A percentile compares a stretch with the other conserved stretches of the same genome.
Conservation (phyloP, 768 basidiomycete species). For the Lactifluus pinguis region DNA sequence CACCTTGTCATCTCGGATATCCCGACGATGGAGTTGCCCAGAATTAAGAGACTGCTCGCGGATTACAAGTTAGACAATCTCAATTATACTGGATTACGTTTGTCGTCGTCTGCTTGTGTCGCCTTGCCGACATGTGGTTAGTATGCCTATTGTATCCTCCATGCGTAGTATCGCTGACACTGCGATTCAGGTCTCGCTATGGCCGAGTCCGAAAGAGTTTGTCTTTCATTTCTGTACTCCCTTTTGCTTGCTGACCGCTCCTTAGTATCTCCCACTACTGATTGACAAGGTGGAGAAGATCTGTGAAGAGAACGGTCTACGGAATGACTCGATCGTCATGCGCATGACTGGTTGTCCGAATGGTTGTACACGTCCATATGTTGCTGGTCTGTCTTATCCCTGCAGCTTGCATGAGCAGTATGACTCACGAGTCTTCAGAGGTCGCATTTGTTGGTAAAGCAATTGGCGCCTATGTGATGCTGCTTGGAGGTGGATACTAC, state of each 20-base stretch:
- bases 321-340: constrained; percentile 96
- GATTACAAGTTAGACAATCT: constrained; percentile 90
- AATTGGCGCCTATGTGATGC: constrained; percentile 85
- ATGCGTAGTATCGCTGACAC: neutral
- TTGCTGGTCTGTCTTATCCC: constrained; percentile 50
- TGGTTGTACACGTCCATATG: constrained; percentile 87
- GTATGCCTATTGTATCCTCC: constrained; percentile 13
- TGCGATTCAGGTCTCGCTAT: constrained; percentile 49
- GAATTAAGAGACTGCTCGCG: constrained; percentile 69
- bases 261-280: constrained; percentile 77
- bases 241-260: neutral
- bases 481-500: constrained; percentile 91
- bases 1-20: constrained; percentile 87
- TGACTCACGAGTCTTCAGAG: constrained; percentile 38
- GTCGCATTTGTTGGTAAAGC: constrained; percentile 97
- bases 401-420: neutral
- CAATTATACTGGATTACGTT: constrained; percentile 62
- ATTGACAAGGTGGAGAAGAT: constrained; percentile 93
- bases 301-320: constrained; percentile 85
- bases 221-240: constrained; percentile 21
- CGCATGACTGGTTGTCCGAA: constrained; percentile 98
- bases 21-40: constrained; percentile 55
- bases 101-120: constrained; percentile 93
- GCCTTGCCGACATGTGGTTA: constrained; percentile 90
- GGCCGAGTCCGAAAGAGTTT: constrained; percentile 66